Evolutionary conservation across 257 asterid genomes (phyloP), one percentile per base, ranked within the genome.

Genomic region (Primulina huaijiensis): DNA sequence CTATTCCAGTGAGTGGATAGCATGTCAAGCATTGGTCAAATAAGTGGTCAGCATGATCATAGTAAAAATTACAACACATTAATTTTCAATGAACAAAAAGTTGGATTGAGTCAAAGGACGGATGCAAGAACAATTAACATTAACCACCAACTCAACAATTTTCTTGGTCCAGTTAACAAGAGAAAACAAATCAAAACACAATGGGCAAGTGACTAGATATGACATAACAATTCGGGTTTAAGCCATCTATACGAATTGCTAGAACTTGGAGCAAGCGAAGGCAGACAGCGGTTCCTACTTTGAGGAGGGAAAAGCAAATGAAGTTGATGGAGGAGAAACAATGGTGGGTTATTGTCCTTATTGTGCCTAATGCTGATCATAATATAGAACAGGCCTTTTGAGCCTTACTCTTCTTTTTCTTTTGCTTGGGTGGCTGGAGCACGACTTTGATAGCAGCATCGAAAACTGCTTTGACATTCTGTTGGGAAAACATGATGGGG

Each of bases 371-470:
- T 70, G 55, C 29, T 59, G 67, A 60, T 77, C 81, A 77, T 71
- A 77, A 72, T 35, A 77, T 66, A 35, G 77, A 77, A 64, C 78
- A 77, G 58, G 75, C 74, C 62, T 63, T 70, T 63, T 77, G 81
- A 69, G 74, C 38, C 58, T 72, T 77, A 12, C 67, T 70, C 72
- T 62, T 72, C 72, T 72, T 77, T 69, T 77, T 77, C 71, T 72
- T 77, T 19, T 63, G 70, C 64, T 68, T 77, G 67, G 81, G 81
- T 34, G 81, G 81, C 74, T 67, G 77, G 63, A 77, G 78, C 63
- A 77, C 81, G 29, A 77, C 81, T 69, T 77, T 77, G 31, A 77
- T 77, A 40, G 80, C 80, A 64, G 74, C 77, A 72, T 76, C 80
- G 63, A 72, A 76, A 1, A 76, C 80, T 60, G 64, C 74, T 64